These are phyloP conservation scores for Gaeumannomyces tritici DNA, from an alignment of 2,329 filamentous ascomycete genomes.

Conservation along the genomic window DNA sequence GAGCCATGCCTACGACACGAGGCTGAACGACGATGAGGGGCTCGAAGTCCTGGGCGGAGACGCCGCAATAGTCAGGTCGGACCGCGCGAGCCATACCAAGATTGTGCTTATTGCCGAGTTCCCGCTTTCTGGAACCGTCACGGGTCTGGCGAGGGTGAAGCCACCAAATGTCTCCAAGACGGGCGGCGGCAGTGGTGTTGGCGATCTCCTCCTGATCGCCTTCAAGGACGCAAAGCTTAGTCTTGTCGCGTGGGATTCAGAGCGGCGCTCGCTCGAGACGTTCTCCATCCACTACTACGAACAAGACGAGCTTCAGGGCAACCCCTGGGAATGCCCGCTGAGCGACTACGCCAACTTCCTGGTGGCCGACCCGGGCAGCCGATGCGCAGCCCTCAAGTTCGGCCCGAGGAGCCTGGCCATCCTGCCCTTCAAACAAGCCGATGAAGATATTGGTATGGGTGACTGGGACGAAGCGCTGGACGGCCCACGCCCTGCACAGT, in stretches of 20 bases:
- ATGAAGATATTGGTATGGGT: constrained; percentile 84
- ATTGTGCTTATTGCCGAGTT: constrained; percentile 81
- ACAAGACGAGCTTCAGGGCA: constrained; percentile 76
- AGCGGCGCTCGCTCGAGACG: constrained; percentile 69
- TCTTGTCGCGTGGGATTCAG: constrained; percentile 86
- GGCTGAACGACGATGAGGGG: constrained; percentile 50
- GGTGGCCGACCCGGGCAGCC: constrained; percentile 79
- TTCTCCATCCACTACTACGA: constrained; percentile 98
- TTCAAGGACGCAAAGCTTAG: constrained; percentile 89
- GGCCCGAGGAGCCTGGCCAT: constrained; percentile 83
- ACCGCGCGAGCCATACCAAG: constrained; percentile 61
- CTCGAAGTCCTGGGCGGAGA: constrained; percentile 57
- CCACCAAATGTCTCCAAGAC: constrained; percentile 46
- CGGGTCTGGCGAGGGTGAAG: constrained; percentile 71
- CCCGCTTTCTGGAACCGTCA: constrained; percentile 72
- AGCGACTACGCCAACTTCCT: constrained; percentile 72
- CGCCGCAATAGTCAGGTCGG: constrained; percentile 48
- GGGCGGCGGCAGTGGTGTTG: constrained; percentile 35
- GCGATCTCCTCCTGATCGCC: constrained; percentile 73
- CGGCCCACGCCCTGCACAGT: constrained; percentile 49
- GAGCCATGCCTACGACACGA: constrained; percentile 37
- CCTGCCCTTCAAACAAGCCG: constrained; percentile 77
- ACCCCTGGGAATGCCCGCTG: constrained; percentile 71
- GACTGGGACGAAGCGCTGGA: constrained; percentile 82
- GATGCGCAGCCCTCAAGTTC: constrained; percentile 92